Evolutionary conservation across 148 eudicot genomes (phyloP), one percentile per base, ranked within the genome.

Genomic region (Rhododendron mucronatum): DNA sequence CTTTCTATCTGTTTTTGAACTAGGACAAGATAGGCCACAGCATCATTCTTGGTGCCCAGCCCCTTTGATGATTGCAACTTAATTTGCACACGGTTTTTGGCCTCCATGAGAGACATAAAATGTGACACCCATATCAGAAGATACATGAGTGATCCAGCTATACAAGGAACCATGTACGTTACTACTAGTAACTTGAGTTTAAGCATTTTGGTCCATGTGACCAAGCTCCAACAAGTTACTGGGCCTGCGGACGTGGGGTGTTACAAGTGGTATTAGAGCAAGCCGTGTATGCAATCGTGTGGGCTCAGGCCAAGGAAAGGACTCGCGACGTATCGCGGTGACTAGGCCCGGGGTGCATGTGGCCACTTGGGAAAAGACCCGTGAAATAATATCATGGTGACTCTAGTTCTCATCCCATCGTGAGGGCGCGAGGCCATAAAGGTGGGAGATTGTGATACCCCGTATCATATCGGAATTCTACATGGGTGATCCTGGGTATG

Each of bases 21-120:
- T 63, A 53, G 84, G 84, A 82, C 89, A 88, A 59, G n/a, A 45
- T 67, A 87, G 63, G 84, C 69, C 91, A 48, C 67, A 74, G 28
- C 51, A 61, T 86, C 75, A 82, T 87, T 84, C 51, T 82, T 65
- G 41, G 33, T 85, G 89, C 59, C 26, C 44, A 78, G 57, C 65
- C 82, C 85, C 69, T 77, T 83, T 83, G 78, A 28, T 84, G 65
- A 61, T 51, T 83, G 71, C 45, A 80, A 28, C 78, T 82, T 53
- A 84, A 37, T 81, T 59, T 74, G 18, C 14, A 10, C 71, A 48
- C 48, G 51, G 44, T 78, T 89, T 76, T 30, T 89, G 87, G 86
- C 73, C 86, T 87, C 88, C 88, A 85, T 87, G 85, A 84, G 87
- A 33, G 81, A 44, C 71, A 28, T 37, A 81, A 84, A 84, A 61